Percentiles rank a stretch among this genome's conserved stretches.
These are phyloP conservation scores for Penicillium dipodomyicola DNA, from an alignment of 495 filamentous ascomycete species.

Conservation along the genomic window DNA sequence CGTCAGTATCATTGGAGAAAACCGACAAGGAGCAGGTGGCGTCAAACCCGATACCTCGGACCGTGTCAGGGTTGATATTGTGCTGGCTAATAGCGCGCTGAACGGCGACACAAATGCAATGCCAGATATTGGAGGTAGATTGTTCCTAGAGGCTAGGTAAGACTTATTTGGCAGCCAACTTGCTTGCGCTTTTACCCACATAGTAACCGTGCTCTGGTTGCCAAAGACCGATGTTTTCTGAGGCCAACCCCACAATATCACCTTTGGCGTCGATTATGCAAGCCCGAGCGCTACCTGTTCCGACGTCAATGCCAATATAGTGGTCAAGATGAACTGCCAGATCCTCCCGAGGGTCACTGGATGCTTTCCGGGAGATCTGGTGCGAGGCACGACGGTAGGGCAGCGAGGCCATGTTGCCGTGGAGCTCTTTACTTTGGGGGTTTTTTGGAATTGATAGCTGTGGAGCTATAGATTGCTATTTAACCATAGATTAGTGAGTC, in stretches of 20 bases:
- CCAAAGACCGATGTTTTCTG: slow-evolving; percentile 91
- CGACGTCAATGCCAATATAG: slow-evolving; percentile 94
- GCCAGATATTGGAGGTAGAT: slow-evolving; percentile 97
- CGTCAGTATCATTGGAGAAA: slow-evolving; percentile 82
- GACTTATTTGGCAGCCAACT: slow-evolving; percentile 6
- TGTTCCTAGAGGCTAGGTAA: slow-evolving; percentile 71
- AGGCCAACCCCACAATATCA: slow-evolving; percentile 87
- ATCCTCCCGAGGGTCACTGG: slow-evolving; percentile 55
- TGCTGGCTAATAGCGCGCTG: slow-evolving; percentile 74
- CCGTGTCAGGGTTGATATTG: slow-evolving; percentile 64
- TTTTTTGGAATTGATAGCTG: neutral
- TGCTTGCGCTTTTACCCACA: slow-evolving; percentile 42
- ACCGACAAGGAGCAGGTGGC: slow-evolving; percentile 94
- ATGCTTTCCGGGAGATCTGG: slow-evolving; percentile 51
- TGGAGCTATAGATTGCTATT: neutral
- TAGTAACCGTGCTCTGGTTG: slow-evolving; percentile 89
- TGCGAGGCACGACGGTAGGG: slow-evolving; percentile 35
- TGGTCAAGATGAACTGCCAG: slow-evolving; percentile 55
- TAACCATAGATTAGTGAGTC: neutral
- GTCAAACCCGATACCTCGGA: slow-evolving; percentile 92
- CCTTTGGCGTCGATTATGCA: slow-evolving; percentile 90
- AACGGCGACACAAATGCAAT: slow-evolving; percentile 79
- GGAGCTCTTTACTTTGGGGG: neutral
- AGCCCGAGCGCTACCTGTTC: slow-evolving; percentile 89
- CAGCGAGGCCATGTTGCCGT: slow-evolving; percentile 29